Evolutionary conservation across 1,139 yeast species (phyloP).

Genomic region (Eremothecium gossypii): DNA sequence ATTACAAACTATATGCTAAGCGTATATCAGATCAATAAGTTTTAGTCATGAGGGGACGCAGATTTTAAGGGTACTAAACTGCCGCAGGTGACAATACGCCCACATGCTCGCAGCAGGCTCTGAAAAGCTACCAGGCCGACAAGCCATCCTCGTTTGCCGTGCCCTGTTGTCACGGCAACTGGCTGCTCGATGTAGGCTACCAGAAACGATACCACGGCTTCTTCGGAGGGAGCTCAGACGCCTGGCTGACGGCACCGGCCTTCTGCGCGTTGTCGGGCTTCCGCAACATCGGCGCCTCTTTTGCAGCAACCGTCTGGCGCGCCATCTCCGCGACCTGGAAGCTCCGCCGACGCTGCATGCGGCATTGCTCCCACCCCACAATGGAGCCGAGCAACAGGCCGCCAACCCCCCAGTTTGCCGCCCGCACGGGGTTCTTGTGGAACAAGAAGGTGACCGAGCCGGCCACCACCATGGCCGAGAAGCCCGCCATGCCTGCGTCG

Average conservation of each 20-base stretch:
- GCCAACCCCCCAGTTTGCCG: constrained; percentile 76
- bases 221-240: constrained; percentile 1
- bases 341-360: constrained; percentile 48
- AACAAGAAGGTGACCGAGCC: constrained; percentile 64
- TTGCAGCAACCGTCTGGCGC: constrained; percentile 37
- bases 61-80: too few relatives aligned
- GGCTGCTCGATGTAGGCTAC: constrained; percentile 11
- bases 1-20: too few relatives aligned
- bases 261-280: constrained; percentile 20
- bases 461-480: constrained; percentile 73
- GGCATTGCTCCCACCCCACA: constrained; percentile 90
- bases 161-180: too few relatives aligned
- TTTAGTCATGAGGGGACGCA: too few relatives aligned
- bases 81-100: too few relatives aligned
- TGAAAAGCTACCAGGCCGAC: too few relatives aligned
- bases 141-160: too few relatives aligned
- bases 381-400: constrained; percentile 74
- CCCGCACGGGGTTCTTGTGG: constrained; percentile 51
- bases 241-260: constrained; percentile 16
- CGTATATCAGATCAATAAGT: too few relatives aligned
- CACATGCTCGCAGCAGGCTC: too few relatives aligned
- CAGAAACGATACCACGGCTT: constrained; percentile 28
- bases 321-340: constrained; percentile 39
- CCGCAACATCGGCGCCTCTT: constrained; percentile 35
- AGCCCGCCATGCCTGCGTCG: constrained; percentile 80